phyloP scores from a whole-genome alignment of 140 eudicot species.

The Cichorium intybus region DNA sequence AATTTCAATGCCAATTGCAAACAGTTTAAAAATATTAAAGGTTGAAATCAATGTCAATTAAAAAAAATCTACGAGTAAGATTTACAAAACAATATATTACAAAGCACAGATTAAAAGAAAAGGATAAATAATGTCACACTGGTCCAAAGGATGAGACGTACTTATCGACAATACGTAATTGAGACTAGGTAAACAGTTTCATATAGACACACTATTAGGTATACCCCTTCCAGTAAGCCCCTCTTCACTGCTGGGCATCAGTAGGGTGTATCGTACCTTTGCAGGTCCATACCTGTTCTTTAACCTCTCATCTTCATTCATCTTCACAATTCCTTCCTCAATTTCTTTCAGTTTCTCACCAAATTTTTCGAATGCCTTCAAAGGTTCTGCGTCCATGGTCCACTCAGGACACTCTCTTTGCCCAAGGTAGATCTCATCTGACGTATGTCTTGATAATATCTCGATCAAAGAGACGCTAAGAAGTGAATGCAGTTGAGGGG shows the following conservation, averaged over 20 bases:
- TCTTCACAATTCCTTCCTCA: slow-evolving; percentile 35
- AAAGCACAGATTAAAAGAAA: too few relatives aligned
- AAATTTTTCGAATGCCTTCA: slow-evolving; percentile 43
- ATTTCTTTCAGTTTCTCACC: slow-evolving; percentile 42
- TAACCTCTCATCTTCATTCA: slow-evolving; percentile 36
- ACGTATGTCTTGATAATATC: slow-evolving; percentile 62
- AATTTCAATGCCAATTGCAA: too few relatives aligned
- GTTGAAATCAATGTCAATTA: too few relatives aligned
- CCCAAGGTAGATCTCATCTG: slow-evolving; percentile 71
- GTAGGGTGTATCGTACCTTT: slow-evolving; percentile 55
- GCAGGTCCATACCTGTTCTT: slow-evolving; percentile 58
- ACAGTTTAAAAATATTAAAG: too few relatives aligned
- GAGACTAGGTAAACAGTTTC: slow-evolving; percentile 1
- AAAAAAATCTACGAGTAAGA: not conserved
- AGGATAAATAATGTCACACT: too few relatives aligned
- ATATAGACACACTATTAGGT: slow-evolving; percentile 49
- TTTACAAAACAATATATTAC: not conserved
- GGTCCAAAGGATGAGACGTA: not conserved
- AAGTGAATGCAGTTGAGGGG: slow-evolving; percentile 47
- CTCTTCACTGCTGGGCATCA: slow-evolving; percentile 45
- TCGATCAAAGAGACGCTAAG: slow-evolving; percentile 62
- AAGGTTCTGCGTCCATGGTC: slow-evolving; percentile 50
- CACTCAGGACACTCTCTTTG: slow-evolving; percentile 54
- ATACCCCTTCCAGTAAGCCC: slow-evolving; percentile 74
- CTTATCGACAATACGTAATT: not conserved